Evolutionary conservation across 805 yeast species (phyloP).

Genomic region (Metschnikowia proteae): DNA sequence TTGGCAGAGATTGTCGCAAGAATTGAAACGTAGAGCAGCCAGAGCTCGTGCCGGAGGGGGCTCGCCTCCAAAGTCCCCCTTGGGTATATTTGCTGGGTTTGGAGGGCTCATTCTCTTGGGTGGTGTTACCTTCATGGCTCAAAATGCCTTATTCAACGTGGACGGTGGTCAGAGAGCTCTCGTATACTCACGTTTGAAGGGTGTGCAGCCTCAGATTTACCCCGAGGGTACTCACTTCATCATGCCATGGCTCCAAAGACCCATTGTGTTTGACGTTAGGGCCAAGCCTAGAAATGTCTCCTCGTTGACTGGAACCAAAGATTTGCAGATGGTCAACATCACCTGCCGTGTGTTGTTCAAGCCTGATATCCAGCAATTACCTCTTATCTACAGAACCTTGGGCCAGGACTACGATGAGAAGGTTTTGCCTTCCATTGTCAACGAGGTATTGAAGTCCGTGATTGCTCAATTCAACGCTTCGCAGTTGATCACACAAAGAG

Average conservation of each 20-base stretch:
- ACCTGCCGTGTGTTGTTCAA: constrained; percentile 96
- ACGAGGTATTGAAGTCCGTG: constrained; percentile 92
- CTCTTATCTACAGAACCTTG: constrained; percentile 83
- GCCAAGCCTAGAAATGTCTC: constrained; percentile 93
- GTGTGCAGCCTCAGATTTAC: constrained; percentile 78
- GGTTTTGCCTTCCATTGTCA: constrained; percentile 95
- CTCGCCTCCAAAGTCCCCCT: constrained; percentile 33
- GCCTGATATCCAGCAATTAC: constrained; percentile 76
- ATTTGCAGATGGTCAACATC: constrained; percentile 97
- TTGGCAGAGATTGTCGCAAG: constrained; percentile 40
- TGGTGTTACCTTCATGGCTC: constrained; percentile 38
- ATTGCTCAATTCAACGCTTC: constrained; percentile 99
- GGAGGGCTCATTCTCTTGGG: constrained; percentile 41
- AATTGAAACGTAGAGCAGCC: constrained; percentile 36
- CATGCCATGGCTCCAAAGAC: constrained; percentile 93
- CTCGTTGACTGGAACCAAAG: constrained; percentile 95
- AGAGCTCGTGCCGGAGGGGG: constrained; percentile 23
- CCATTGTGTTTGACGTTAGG: constrained; percentile 86
- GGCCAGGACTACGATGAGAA: constrained; percentile 96
- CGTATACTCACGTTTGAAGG: constrained; percentile 81
- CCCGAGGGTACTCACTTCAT: constrained; percentile 94
- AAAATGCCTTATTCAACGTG: constrained; percentile 48
- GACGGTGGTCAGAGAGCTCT: constrained; percentile 99
- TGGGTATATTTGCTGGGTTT: constrained; percentile 38
- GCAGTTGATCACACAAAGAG: constrained; percentile 98